Evolutionary conservation across 176 grass and related monocot genomes (phyloP).

Genomic region (Triticum aestivum): IWGSC_CS_RefSeq_v2.1 NC_057800.1:496087377-496087876

Average conservation of each 20-base stretch:
- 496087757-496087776: no score
- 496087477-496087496: background rate
- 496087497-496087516: background rate
- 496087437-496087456: background rate
- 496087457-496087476: background rate
- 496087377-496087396: conserved; percentile 21
- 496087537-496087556: background rate
- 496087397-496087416: background rate
- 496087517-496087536: background rate
- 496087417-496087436: background rate
- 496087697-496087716: conserved; percentile 45
- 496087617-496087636: conserved; percentile 32
- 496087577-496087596: conserved; percentile 81
- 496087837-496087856: conserved; percentile 47
- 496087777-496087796: no score
- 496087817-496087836: conserved; percentile 37
- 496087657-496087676: conserved; percentile 54
- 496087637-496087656: conserved; percentile 50
- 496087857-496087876: conserved; percentile 70
- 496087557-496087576: conserved; percentile 68
- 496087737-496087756: background rate
- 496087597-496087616: conserved; percentile 63
- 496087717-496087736: background rate
- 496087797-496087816: background rate
- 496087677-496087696: conserved; percentile 63